Evolutionary conservation across 441 rosid species (phyloP), one percentile per base, ranked within the genome.

Genomic region (Gossypium aridum): DNA sequence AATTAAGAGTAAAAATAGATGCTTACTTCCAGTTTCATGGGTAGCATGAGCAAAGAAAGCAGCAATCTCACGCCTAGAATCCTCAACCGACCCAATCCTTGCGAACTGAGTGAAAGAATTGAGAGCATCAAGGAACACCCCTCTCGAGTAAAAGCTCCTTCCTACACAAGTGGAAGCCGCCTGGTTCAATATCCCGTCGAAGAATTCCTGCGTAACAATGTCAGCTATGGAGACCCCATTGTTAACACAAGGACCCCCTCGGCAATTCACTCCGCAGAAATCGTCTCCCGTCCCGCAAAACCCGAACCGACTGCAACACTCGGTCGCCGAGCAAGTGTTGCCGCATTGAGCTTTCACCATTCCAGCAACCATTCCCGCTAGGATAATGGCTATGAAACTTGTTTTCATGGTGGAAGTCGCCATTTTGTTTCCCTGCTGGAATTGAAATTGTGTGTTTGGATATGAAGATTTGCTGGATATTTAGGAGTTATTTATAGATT

Each of bases 31-130:
- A 43, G 92, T 88, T 68, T 92, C 93, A 64, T 88, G 97, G 0
- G 91, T 89, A 60, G 80, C 85, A 65, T 89, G 95, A 26, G 95
- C 95, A 37, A 92, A 90, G 80, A 86, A 87, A 49, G 93, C 87
- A 0, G 93, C 97, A 56, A 90, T 83, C 79, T 90, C 97, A 47
- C 92, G 92, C 79, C 28, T 89, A 8, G 93, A 80, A 63, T 84
- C 91, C 45, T 86, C 81, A 6, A 23, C 83, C 0, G 89, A 72
- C 2, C 88, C 94, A 13, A 14, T 13, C 64, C 64, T 60, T 1
- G 64, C 64, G 13, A 90, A 92, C 37, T 75, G 31, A 1, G 84
- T 66, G 59, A 73, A 90, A 0, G 82, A 75, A 0, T 25, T 68
- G 31, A 82, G 72, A 26, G 97, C 97, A 0, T 70, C 70, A 1